A percentile compares a stretch with the other conserved stretches of the same genome.
Conservation (phyloP, 2,329 filamentous ascomycete species). For the Penicillium sp. region DNA sequence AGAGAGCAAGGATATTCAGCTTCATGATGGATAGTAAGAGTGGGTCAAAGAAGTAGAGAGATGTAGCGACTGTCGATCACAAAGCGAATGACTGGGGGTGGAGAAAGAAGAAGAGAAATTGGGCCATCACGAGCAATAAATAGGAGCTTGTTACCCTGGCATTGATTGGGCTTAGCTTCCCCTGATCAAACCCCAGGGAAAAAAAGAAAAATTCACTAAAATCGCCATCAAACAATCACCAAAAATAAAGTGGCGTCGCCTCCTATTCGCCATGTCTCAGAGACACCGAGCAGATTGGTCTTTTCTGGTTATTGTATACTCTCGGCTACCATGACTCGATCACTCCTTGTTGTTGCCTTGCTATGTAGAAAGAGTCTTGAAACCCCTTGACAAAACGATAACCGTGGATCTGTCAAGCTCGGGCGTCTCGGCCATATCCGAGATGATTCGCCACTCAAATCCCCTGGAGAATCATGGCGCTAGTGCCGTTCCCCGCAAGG, state of each 20-base stretch:
- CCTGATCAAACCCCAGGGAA: neutral
- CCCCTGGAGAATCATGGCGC: neutral
- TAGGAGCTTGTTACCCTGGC: neutral
- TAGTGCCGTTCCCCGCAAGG: conserved; percentile 2
- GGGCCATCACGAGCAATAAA: conserved; percentile 1
- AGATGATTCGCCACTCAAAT: neutral
- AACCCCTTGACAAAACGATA: too few species aligned
- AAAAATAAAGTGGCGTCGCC: conserved; percentile 11
- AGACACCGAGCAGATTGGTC: neutral
- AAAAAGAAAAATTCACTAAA: conserved; percentile 3
- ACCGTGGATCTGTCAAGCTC: too few species aligned
- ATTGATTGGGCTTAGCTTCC: neutral
- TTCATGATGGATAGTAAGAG: conserved; percentile 38
- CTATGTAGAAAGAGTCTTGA: too few species aligned
- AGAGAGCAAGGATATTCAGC: conserved; percentile 41
- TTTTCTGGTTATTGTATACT: neutral
- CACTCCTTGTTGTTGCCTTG: neutral
- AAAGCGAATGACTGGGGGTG: conserved; percentile 8
- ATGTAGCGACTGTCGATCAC: conserved; percentile 2
- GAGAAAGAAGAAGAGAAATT: conserved; percentile 6
- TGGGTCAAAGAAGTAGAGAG: conserved; percentile 3
- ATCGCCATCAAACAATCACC: neutral
- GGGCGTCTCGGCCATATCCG: neutral
- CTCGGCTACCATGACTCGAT: neutral
- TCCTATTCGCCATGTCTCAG: conserved; percentile 17